These are phyloP conservation scores for Coprinellus aureogranulatus DNA, from an alignment of 768 basidiomycete genomes.

Conservation along the genomic window DNA sequence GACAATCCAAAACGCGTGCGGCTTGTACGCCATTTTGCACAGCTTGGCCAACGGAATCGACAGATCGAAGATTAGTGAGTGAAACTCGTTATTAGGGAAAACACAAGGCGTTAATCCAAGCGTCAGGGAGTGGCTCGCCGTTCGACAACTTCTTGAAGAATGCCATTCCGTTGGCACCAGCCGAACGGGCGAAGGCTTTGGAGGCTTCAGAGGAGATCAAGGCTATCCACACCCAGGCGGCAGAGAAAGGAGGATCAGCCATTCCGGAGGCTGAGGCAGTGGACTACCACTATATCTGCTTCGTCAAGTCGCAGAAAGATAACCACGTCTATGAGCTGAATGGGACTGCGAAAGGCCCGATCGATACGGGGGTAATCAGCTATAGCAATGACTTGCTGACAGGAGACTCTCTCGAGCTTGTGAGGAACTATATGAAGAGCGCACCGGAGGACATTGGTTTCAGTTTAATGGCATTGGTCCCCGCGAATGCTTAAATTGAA, in stretches of 20 bases:
- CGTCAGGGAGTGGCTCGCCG: conserved; percentile 22
- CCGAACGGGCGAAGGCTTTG: conserved; percentile 27
- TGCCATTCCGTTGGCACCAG: conserved; percentile 22
- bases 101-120: not conserved
- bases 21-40: conserved; percentile 35
- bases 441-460: conserved; percentile 23
- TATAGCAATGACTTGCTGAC: conserved; percentile 24
- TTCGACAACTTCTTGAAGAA: conserved; percentile 23
- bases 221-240: conserved; percentile 27
- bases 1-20: conserved; percentile 40
- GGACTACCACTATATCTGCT: conserved; percentile 32
- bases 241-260: conserved; percentile 27
- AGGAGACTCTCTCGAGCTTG: conserved; percentile 16
- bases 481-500: not conserved
- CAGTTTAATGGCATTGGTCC: conserved; percentile 24
- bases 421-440: conserved; percentile 23
- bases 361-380: conserved; percentile 21
- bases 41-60: conserved; percentile 28
- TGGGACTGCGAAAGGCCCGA: conserved; percentile 30
- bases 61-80: conserved; percentile 21
- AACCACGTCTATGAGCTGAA: conserved; percentile 33
- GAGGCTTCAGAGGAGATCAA: conserved; percentile 28
- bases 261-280: conserved; percentile 28
- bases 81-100: not conserved
- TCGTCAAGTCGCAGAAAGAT: conserved; percentile 27